Percentiles rank a stretch among this genome's conserved stretches.
Conservation (phyloP, 2,329 filamentous ascomycete genomes). For the Aspergillus pseudoviridinutans region DNA sequence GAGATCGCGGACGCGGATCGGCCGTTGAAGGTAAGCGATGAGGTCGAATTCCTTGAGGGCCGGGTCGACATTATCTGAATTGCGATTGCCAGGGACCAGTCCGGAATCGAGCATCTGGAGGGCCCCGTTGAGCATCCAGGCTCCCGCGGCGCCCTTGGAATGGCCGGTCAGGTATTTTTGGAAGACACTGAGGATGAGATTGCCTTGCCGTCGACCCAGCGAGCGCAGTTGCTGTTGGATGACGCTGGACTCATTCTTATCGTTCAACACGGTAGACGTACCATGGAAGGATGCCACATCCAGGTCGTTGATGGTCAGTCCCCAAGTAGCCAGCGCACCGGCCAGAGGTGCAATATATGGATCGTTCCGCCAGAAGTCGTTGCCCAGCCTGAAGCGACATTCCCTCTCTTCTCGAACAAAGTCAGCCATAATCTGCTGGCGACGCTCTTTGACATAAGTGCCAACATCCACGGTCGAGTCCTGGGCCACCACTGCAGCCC, state of each 20-base stretch:
- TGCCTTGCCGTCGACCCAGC: constrained; percentile 87
- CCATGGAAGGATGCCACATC: constrained; percentile 94
- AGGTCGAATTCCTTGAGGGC: too few species aligned
- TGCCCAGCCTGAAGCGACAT: too few species aligned
- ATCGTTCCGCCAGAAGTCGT: too few species aligned
- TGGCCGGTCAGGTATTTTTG: constrained; percentile 97
- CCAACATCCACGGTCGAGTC: too few species aligned
- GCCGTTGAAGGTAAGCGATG: too few species aligned
- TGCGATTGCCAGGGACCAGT: constrained; percentile 88
- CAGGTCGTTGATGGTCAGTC: constrained; percentile 62
- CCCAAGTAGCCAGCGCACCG: neutral
- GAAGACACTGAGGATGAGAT: constrained; percentile 88
- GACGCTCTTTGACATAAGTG: too few species aligned
- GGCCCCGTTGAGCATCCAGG: constrained; percentile 98
- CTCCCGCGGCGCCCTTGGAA: constrained; percentile 93
- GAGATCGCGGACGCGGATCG: too few species aligned
- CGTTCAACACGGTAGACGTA: constrained; percentile 92
- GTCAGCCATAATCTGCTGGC: too few species aligned
- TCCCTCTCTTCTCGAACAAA: too few species aligned
- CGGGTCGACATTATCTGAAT: constrained; percentile 64
- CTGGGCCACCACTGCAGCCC: too few species aligned
- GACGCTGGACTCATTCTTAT: constrained; percentile 97
- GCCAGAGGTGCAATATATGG: too few species aligned
- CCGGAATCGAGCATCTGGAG: constrained; percentile 89
- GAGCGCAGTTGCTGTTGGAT: constrained; percentile 90